These are phyloP conservation scores for Lipomyces anomalus DNA, from an alignment of 805 yeast species.

Conservation along the genomic window DNA sequence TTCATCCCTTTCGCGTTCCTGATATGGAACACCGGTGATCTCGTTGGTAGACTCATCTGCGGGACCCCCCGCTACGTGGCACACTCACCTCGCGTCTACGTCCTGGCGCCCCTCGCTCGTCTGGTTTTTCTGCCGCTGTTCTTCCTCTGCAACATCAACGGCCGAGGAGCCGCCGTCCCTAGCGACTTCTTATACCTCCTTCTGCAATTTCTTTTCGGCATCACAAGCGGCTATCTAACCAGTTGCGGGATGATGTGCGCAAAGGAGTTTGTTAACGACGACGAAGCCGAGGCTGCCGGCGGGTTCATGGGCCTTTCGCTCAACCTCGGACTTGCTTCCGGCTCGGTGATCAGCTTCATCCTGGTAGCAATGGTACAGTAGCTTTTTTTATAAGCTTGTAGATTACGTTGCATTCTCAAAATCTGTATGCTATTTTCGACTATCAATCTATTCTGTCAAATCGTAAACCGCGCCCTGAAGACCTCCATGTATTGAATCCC, in stretches of 20 bases:
- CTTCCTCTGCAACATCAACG: conserved; percentile 56
- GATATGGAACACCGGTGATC: conserved; percentile 86
- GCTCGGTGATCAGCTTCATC: conserved; percentile 67
- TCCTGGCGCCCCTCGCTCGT: conserved; percentile 15
- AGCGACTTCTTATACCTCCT: conserved; percentile 64
- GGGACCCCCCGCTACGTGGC: conserved; percentile 35
- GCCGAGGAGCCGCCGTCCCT: conserved; percentile 35
- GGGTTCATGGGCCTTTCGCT: conserved; percentile 82
- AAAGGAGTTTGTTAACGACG: conserved; percentile 52
- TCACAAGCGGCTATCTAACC: conserved; percentile 80
- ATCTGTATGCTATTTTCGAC: neutral
- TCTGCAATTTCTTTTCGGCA: conserved; percentile 73
- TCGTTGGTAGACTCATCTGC: conserved; percentile 69
- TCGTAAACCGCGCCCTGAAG: conserved; percentile 10
- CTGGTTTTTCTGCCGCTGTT: conserved; percentile 63
- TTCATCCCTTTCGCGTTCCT: conserved; percentile 74
- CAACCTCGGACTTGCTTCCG: conserved; percentile 70
- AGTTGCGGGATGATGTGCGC: conserved; percentile 77
- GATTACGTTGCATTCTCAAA: neutral
- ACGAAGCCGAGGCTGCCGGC: conserved; percentile 86
- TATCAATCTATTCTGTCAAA: neutral
- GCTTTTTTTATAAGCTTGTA: neutral
- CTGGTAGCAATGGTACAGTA: conserved; percentile 16
- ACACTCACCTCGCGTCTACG: conserved; percentile 9
- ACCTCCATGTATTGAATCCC: conserved; percentile 19